Conservation (phyloP, 139 green algal species). For the Eudorina sp. region DNA sequence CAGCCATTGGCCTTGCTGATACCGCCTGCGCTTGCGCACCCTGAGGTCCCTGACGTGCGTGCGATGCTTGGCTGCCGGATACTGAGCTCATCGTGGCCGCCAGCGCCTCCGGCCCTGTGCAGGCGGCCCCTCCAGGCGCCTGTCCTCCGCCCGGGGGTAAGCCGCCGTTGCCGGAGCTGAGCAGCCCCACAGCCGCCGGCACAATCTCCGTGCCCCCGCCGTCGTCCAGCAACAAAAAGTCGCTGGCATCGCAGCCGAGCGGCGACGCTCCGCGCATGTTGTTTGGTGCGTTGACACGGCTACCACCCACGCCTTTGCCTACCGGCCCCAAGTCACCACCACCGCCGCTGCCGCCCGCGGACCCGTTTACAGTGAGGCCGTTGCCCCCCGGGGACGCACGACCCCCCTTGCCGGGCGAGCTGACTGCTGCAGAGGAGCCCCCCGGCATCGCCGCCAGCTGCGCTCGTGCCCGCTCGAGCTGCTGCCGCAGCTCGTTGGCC, state of each 20-base stretch:
- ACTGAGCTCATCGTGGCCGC: too few relatives aligned
- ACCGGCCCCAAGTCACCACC: not conserved
- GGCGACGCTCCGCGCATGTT: not conserved
- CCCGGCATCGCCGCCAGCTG: conserved; percentile 9
- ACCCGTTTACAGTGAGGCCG: not conserved
- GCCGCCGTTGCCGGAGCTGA: not conserved
- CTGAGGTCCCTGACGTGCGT: too few relatives aligned
- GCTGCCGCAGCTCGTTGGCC: conserved; percentile 13
- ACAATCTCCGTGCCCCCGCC: not conserved
- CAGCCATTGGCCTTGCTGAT: too few relatives aligned
- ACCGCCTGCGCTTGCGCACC: too few relatives aligned
- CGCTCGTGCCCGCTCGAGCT: not conserved
- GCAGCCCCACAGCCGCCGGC: not conserved
- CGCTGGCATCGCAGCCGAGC: not conserved
- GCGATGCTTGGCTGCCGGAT: too few relatives aligned
- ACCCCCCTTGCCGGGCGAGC: not conserved
- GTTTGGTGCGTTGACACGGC: not conserved
- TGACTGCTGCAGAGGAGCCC: not conserved
- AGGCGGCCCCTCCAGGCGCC: too few relatives aligned
- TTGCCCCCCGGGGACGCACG: not conserved
- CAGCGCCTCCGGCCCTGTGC: too few relatives aligned
- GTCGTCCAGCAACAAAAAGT: not conserved
- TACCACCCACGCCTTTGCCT: not conserved
- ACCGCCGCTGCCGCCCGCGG: not conserved
- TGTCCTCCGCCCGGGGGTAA: too few relatives aligned